phyloP scores from a whole-genome alignment of 2,329 filamentous ascomycete species.

The Eutypa lata region DNA sequence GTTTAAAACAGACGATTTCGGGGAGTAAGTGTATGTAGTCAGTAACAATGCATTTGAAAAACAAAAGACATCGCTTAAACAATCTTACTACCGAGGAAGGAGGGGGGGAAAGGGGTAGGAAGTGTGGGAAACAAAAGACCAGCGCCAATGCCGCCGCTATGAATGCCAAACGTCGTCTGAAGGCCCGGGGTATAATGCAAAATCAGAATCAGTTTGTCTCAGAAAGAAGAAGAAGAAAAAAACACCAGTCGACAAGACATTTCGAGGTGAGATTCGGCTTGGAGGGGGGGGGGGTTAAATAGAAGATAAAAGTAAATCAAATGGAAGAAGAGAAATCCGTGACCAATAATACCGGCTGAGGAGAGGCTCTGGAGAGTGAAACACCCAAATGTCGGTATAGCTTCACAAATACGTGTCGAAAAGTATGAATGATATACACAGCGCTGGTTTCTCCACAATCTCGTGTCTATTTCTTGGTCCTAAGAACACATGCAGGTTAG shows the following conservation, averaged over 20 bases:
- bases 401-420: too few relatives aligned
- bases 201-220: slow-evolving; percentile 24
- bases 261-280: background rate
- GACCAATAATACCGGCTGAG: too few relatives aligned
- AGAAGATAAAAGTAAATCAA: background rate
- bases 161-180: slow-evolving; percentile 18
- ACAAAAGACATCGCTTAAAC: too few relatives aligned
- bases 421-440: too few relatives aligned
- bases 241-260: slow-evolving; percentile 13
- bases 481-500: too few relatives aligned
- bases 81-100: background rate
- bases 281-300: background rate
- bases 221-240: slow-evolving; percentile 13
- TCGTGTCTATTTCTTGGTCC: too few relatives aligned
- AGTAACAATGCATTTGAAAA: too few relatives aligned
- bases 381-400: too few relatives aligned
- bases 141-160: background rate
- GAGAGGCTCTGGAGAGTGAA: too few relatives aligned
- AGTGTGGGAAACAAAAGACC: background rate
- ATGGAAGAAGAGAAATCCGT: background rate
- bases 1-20: too few relatives aligned
- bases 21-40: too few relatives aligned
- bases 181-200: slow-evolving; percentile 29
- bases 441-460: too few relatives aligned
- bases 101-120: slow-evolving; percentile 1